Conservation (phyloP, 257 asterid genomes). For the Scutellaria minor region DNA sequence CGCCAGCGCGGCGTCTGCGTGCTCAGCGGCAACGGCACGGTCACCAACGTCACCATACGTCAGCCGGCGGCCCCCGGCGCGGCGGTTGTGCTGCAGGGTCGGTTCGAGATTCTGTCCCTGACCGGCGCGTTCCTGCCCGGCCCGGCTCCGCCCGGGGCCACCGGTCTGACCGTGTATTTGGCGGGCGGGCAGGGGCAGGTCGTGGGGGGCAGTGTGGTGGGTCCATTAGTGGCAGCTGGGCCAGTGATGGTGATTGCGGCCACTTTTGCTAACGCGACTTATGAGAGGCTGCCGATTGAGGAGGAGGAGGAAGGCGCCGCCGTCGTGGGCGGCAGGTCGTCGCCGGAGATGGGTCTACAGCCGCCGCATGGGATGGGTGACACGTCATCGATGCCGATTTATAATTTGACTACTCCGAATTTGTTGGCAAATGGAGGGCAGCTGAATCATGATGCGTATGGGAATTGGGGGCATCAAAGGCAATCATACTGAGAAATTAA, state of each 20-base stretch:
- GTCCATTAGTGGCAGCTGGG: conserved; percentile 68
- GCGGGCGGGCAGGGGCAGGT: conserved; percentile 77
- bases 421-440: conserved; percentile 59
- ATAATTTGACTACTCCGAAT: conserved; percentile 52
- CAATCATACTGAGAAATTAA: conserved; percentile 40
- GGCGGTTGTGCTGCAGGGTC: conserved; percentile 56
- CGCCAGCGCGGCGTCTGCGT: conserved; percentile 74
- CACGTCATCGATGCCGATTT: conserved; percentile 45
- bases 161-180: conserved; percentile 66
- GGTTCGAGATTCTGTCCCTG: conserved; percentile 65
- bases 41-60: conserved; percentile 64
- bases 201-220: conserved; percentile 70
- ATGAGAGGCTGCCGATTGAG: conserved; percentile 65
- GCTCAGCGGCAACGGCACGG: conserved; percentile 64
- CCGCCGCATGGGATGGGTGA: conserved; percentile 44
- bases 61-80: conserved; percentile 58
- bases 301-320: conserved; percentile 46
- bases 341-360: conserved; percentile 41
- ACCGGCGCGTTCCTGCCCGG: conserved; percentile 71
- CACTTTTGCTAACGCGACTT: conserved; percentile 65
- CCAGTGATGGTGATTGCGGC: conserved; percentile 68
- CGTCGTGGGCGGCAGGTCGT: conserved; percentile 35
- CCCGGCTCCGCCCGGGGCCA: conserved; percentile 57
- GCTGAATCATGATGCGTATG: conserved; percentile 59
- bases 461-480: conserved; percentile 52